Base-by-base conservation (phyloP, 2,329 filamentous ascomycete species). In the Aspergillus pseudoterreus region DNA sequence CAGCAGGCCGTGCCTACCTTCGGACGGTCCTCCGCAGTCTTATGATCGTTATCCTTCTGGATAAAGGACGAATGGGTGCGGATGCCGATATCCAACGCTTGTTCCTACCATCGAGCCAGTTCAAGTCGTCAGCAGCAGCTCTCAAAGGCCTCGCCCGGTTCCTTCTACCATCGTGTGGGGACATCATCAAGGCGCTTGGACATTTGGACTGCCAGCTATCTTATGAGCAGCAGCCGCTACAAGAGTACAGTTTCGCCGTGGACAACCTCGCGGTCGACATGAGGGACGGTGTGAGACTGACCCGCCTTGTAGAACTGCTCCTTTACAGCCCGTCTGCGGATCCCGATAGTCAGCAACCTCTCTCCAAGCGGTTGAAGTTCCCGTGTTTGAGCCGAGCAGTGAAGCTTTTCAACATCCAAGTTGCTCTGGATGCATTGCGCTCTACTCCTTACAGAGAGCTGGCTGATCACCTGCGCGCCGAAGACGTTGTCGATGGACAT, bases 401-500 rank as follows among this genome's bases (percentile, higher is more conserved):
- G 45, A 85, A 83, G 58, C 44, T 81, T 2, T 79, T 79, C 69
- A 86, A 86, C 60, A 78, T 82, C 0, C 78, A 82, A 54, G 66
- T 85, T 21, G 80, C 81, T 1, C 66, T 86, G 2, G 71, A 74
- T 45, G 80, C 81, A 2, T 67, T 86, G 11, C 62, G 66, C n/a
- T 68, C 68, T 10, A 68, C 77, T 6, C 65, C 64, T 2, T 66
- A 76, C 11, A 69, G 65, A 4, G 60, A 64, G 11, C 71, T 78
- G 11, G 63, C 75, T 5, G 65, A 69, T 19, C 70, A 73, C 32
- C 68, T 84, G 33, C 73, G 68, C 12, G 75, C 82, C 0, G 78
- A 81, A 36, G 81, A 86, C 49, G 78, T 86, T 43, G 81, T 86
- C 6, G 78, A 85, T 57, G 83, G 83, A 2, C 82, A 85, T 58